These are phyloP conservation scores for Dimocarpus longan DNA, from an alignment of 345 rosid species.

Conservation along the genomic window DNA sequence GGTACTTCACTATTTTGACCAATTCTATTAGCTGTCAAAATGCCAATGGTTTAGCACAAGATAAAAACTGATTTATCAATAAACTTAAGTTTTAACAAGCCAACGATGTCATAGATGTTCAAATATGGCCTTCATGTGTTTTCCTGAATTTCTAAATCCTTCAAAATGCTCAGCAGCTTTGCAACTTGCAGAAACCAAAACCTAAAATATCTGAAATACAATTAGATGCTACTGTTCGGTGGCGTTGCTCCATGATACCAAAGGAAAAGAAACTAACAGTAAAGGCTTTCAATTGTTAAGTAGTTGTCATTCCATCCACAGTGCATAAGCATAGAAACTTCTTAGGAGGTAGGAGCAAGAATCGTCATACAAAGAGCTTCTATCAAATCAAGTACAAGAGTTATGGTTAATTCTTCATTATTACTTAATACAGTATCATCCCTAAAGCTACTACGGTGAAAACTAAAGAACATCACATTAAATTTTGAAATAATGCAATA, in stretches of 20 bases:
- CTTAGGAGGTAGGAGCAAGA: neutral
- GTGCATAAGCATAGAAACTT: neutral
- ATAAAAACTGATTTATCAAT: neutral
- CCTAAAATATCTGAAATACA: neutral
- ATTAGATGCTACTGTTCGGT: neutral
- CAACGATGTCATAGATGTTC: neutral
- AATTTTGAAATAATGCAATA: neutral
- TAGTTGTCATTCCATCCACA: constrained; percentile 1
- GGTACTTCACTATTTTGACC: neutral
- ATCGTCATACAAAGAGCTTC: neutral
- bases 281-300: neutral
- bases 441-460: neutral
- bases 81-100: neutral
- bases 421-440: neutral
- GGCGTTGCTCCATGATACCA: neutral
- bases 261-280: neutral
- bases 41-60: neutral
- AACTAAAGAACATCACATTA: neutral
- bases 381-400: neutral
- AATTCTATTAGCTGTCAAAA: neutral
- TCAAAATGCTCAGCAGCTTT: neutral
- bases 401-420: neutral
- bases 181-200: constrained; percentile 1
- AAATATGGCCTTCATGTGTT: neutral
- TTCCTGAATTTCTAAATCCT: neutral